These are phyloP conservation scores for Tephrocybe sp. DNA, from an alignment of 768 basidiomycete species.

Conservation along the genomic window DNA sequence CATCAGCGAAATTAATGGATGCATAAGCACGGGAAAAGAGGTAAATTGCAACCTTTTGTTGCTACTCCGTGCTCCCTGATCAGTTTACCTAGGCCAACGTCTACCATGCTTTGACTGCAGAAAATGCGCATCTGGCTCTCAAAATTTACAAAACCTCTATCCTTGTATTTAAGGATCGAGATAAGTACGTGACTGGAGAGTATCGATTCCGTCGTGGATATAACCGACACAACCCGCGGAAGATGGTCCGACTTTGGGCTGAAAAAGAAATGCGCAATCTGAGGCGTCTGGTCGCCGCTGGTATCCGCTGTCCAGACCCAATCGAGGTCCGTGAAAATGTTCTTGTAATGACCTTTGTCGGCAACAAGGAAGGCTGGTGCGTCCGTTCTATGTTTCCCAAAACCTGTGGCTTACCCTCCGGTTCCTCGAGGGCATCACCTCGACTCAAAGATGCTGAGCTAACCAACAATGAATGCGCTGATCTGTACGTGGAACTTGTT, in stretches of 20 bases:
- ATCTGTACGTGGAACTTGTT: conserved; percentile 77
- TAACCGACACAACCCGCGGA: conserved; percentile 87
- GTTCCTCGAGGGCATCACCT: conserved; percentile 73
- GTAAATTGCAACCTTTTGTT: conserved; percentile 31
- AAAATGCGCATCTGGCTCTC: conserved; percentile 70
- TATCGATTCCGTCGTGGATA: conserved; percentile 92
- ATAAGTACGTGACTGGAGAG: conserved; percentile 94
- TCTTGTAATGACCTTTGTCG: conserved; percentile 92
- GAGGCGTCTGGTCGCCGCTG: conserved; percentile 77
- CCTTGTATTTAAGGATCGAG: conserved; percentile 95
- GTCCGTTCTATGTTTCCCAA: conserved; percentile 28
- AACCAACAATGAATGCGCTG: conserved; percentile 43
- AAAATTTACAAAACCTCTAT: conserved; percentile 99
- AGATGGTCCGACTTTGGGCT: conserved; percentile 98
- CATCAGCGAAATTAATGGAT: conserved; percentile 89
- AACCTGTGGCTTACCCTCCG: background rate
- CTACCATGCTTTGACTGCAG: conserved; percentile 76
- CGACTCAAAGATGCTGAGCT: conserved; percentile 85
- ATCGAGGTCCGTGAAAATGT: conserved; percentile 95
- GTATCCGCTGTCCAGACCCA: conserved; percentile 83
- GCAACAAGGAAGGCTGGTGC: conserved; percentile 78
- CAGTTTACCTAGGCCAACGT: conserved; percentile 81
- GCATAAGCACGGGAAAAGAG: conserved; percentile 98
- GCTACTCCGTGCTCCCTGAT: background rate
- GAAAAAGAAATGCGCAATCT: conserved; percentile 99